A percentile compares a stretch with the other conserved stretches of the same genome.
Evolutionary conservation across 805 yeast genomes (phyloP).

Genomic region (Kodamaea leandrae): DNA sequence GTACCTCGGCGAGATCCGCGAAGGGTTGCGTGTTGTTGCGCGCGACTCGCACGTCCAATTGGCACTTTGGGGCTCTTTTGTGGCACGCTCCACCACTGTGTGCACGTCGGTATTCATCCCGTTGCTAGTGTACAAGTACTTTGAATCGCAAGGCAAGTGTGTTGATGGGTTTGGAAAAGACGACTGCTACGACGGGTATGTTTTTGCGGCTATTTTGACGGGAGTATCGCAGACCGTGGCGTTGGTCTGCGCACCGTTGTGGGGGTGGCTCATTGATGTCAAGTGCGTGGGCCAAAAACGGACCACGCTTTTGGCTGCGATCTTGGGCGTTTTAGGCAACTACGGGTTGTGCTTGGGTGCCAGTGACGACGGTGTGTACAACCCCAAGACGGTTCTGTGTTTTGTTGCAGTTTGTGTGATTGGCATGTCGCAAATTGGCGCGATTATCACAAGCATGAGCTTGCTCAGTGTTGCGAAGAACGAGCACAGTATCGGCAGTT

Average conservation of each 20-base stretch:
- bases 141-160: constrained; percentile 50
- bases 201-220: constrained; percentile 63
- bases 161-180: constrained; percentile 22
- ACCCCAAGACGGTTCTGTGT: constrained; percentile 36
- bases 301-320: constrained; percentile 36
- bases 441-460: constrained; percentile 62
- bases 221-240: constrained; percentile 64
- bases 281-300: constrained; percentile 25
- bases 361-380: constrained; percentile 18
- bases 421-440: constrained; percentile 63
- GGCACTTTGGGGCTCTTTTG: constrained; percentile 60
- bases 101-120: constrained; percentile 61
- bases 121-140: constrained; percentile 57
- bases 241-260: constrained; percentile 58
- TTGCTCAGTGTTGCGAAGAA: constrained; percentile 40
- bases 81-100: constrained; percentile 63
- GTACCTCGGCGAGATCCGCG: constrained; percentile 2
- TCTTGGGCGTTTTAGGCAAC: constrained; percentile 45
- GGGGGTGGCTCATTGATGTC: constrained; percentile 57
- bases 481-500: constrained; percentile 53
- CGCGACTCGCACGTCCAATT: constrained; percentile 18
- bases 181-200: constrained; percentile 60
- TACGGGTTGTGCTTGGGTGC: constrained; percentile 24
- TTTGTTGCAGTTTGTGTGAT: constrained; percentile 42
- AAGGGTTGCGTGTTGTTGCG: constrained; percentile 15